Evolutionary conservation across 306 rosid genomes (phyloP).

Genomic region (Urtica urens): DNA sequence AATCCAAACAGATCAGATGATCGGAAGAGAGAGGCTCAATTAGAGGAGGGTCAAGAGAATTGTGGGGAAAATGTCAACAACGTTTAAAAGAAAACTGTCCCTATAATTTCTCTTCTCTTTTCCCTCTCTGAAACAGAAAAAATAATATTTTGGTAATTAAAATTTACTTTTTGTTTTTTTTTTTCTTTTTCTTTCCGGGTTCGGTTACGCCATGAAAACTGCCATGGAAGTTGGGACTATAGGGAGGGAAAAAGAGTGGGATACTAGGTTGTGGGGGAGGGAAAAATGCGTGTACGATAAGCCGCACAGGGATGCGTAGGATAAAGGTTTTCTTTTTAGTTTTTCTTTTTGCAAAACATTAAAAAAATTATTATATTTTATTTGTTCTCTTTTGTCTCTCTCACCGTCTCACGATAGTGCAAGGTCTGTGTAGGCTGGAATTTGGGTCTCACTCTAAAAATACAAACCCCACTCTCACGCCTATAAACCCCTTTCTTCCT

Average conservation of each 20-base stretch:
- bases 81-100: too few relatives aligned
- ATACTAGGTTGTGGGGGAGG: slow-evolving; percentile 14
- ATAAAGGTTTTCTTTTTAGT: slow-evolving; percentile 14
- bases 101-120: not conserved
- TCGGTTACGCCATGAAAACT: slow-evolving; percentile 22
- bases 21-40: slow-evolving; percentile 4
- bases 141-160: slow-evolving; percentile 24
- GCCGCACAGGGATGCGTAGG: slow-evolving; percentile 23
- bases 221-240: slow-evolving; percentile 22
- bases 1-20: slow-evolving; percentile 48
- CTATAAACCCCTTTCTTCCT: slow-evolving; percentile 8
- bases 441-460: slow-evolving; percentile 42
- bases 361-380: not conserved
- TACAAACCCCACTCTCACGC: slow-evolving; percentile 32
- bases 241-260: slow-evolving; percentile 37
- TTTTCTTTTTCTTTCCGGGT: too few relatives aligned
- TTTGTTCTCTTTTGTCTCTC: slow-evolving; percentile 44
- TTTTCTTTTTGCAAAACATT: slow-evolving; percentile 19
- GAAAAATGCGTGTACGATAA: slow-evolving; percentile 30
- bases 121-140: not conserved
- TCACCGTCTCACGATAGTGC: slow-evolving; percentile 92
- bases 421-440: slow-evolving; percentile 76
- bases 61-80: slow-evolving; percentile 17
- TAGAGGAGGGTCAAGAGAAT: slow-evolving; percentile 11
- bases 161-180: slow-evolving; percentile 17